Evolutionary conservation across 257 asterid species (phyloP).

Genomic region (Gentiana dahurica): DNA sequence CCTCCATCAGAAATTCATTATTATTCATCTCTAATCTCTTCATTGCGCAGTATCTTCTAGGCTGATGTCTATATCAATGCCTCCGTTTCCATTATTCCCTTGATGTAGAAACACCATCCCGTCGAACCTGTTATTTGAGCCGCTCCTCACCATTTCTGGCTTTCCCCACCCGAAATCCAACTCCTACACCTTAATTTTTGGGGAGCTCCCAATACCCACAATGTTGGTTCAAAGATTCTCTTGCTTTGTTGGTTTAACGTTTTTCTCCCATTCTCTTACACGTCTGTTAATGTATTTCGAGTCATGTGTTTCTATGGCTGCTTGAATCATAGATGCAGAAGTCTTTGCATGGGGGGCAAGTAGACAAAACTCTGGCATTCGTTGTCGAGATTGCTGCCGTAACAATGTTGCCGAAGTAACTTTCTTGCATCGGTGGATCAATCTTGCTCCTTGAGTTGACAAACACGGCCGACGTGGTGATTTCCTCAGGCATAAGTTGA

Average conservation of each 20-base stretch:
- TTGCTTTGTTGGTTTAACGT: slow-evolving; percentile 58
- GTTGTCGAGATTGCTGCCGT: slow-evolving; percentile 86
- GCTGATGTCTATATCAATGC: slow-evolving; percentile 92
- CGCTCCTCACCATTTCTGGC: slow-evolving; percentile 46
- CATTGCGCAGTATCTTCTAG: slow-evolving; percentile 58
- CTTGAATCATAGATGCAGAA: slow-evolving; percentile 59
- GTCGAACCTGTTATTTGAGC: slow-evolving; percentile 54
- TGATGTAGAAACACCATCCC: slow-evolving; percentile 97
- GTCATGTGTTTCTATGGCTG: slow-evolving; percentile 57
- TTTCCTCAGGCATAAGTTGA: slow-evolving; percentile 59
- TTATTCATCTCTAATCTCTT: slow-evolving; percentile 82
- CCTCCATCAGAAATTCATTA: slow-evolving; percentile 39
- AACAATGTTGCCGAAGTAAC: slow-evolving; percentile 89
- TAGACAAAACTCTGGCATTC: slow-evolving; percentile 40
- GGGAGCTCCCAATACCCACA: slow-evolving; percentile 96
- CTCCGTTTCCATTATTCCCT: slow-evolving; percentile 73
- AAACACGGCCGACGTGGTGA: slow-evolving; percentile 86
- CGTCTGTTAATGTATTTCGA: slow-evolving; percentile 53
- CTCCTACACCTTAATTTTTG: slow-evolving; percentile 85
- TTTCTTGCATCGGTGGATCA: slow-evolving; percentile 88
- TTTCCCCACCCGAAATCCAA: slow-evolving; percentile 88
- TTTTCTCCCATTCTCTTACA: slow-evolving; percentile 78
- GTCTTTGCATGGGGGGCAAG: slow-evolving; percentile 35
- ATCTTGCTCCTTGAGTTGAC: slow-evolving; percentile 79
- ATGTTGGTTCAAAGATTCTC: slow-evolving; percentile 88